These are phyloP conservation scores for Amanita fuliginea DNA, from an alignment of 768 basidiomycete genomes.

Conservation along the genomic window DNA sequence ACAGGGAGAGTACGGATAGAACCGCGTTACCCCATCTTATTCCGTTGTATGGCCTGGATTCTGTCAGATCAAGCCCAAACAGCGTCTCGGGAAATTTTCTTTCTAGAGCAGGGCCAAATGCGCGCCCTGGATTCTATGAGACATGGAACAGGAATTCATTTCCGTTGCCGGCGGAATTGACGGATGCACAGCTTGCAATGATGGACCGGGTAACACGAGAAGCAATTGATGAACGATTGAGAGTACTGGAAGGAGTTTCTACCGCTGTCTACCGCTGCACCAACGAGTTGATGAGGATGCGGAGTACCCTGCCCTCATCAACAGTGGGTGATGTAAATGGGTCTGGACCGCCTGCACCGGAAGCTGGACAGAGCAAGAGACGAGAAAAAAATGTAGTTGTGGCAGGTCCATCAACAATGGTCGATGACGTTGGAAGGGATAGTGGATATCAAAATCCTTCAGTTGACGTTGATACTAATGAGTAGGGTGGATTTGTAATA, in stretches of 20 bases:
- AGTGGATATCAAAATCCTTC: background rate
- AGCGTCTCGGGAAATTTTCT: background rate
- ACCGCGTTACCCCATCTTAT: conserved; percentile 16
- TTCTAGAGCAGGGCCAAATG: background rate
- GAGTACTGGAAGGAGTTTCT: conserved; percentile 71
- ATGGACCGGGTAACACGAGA: conserved; percentile 65
- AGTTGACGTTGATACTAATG: background rate
- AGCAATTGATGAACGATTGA: conserved; percentile 76
- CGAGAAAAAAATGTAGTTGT: background rate
- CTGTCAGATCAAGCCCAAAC: background rate
- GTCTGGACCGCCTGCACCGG: background rate
- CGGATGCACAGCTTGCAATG: conserved; percentile 50
- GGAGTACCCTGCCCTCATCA: conserved; percentile 52
- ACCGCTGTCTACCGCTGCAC: conserved; percentile 61
- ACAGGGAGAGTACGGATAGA: background rate
- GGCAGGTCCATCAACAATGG: background rate
- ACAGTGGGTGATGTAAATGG: conserved; percentile 6
- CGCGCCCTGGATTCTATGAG: background rate
- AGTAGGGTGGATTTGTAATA: background rate
- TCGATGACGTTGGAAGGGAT: background rate
- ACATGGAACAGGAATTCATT: conserved; percentile 10
- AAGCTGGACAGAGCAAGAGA: background rate
- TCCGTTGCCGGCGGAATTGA: conserved; percentile 36
- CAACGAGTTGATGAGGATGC: conserved; percentile 66
- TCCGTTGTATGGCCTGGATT: conserved; percentile 23